Base-by-base conservation (phyloP, 768 basidiomycete genomes). In the Pleurotus eryngii region DNA sequence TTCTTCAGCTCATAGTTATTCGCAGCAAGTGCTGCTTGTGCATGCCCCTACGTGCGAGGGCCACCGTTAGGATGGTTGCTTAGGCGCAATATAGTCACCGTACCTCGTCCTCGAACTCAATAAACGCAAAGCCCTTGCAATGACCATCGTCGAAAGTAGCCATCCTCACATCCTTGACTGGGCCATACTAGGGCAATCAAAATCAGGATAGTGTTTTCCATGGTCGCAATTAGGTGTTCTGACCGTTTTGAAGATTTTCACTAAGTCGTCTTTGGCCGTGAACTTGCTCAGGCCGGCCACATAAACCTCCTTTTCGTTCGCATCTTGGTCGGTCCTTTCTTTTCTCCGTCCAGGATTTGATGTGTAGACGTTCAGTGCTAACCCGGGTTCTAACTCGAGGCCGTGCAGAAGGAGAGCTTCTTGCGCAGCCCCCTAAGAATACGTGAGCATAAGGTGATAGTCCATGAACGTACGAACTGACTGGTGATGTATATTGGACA, bases 291-390 rank as follows among this genome's bases (percentile, higher is more conserved):
- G 74, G 14, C 93, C 92, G 0, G 92, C 89, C 40, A 98, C 85
- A 64, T 95, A 96, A 3, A 98, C 68, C 67, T 97, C 95, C 51
- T 86, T 78, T 46, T 90, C 86, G 64, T 95, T 81, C 2, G 91
- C 90, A 64, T 88, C 85, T 15, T 85, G 87, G 66, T 98, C 97
- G 0, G 89, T 90, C n/a, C 97, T 80, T 60, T 89, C 87, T 65
- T 95, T 91, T 74, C 82, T 96, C 5, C 89, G 80, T 66, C 88
- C 86, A 0, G 97, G 97, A 67, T 98, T 91, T 1, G 96, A 98
- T 9, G 98, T 83, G 50, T 83, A 81, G 12, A 98, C 96, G 20
- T 79, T 88, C 55, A 99, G 68, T 3, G 75, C 70, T 53, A 86
- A 79, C 39, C 82, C 86, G 1, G 85, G 79, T 62, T 87, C 86